A percentile compares a stretch with the other conserved stretches of the same genome.
These are phyloP conservation scores for Parastagonospora nodorum DNA, from an alignment of 2,329 filamentous ascomycete genomes.

Conservation along the genomic window DNA sequence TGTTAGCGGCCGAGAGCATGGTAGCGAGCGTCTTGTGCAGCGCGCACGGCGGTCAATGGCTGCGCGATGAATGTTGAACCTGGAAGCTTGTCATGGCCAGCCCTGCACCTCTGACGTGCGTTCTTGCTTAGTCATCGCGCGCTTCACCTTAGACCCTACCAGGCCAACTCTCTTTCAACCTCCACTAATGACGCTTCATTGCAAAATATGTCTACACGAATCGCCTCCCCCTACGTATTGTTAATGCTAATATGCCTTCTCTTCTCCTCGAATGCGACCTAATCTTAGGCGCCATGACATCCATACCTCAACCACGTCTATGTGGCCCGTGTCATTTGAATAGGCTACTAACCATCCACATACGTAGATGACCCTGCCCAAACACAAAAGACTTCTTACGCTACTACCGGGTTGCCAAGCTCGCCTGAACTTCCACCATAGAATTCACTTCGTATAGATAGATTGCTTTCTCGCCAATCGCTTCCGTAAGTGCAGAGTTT, in stretches of 20 bases:
- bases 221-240: too few relatives aligned
- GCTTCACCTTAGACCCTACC: not conserved
- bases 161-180: not conserved
- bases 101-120: not conserved
- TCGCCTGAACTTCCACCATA: too few relatives aligned
- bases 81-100: slow-evolving; percentile 1
- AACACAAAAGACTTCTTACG: not conserved
- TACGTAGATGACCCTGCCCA: not conserved
- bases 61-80: slow-evolving; percentile 19
- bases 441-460: not conserved
- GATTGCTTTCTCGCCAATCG: slow-evolving; percentile 4
- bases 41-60: slow-evolving; percentile 25
- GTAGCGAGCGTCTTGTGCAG: slow-evolving; percentile 20
- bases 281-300: too few relatives aligned
- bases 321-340: too few relatives aligned
- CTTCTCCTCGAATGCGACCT: too few relatives aligned
- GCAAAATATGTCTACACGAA: not conserved
- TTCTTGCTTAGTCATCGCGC: not conserved
- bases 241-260: too few relatives aligned
- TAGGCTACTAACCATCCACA: too few relatives aligned
- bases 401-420: too few relatives aligned
- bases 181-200: not conserved
- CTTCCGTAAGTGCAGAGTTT: not conserved
- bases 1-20: slow-evolving; percentile 32
- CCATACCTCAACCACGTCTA: too few relatives aligned